Evolutionary conservation across 2,329 filamentous ascomycete species (phyloP).

Genomic region (Drechslerella stenobrocha): DNA sequence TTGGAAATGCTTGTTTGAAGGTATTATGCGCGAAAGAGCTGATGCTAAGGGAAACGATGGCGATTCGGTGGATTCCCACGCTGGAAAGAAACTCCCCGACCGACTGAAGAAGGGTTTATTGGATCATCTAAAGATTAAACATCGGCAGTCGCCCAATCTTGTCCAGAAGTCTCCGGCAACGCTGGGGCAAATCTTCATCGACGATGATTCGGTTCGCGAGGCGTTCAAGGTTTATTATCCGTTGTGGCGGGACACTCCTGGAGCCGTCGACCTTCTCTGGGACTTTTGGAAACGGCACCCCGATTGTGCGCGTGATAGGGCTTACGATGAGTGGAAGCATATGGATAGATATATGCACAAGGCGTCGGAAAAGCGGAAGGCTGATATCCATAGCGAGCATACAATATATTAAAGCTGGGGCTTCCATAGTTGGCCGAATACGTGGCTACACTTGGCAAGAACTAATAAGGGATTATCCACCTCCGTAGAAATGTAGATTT

Average conservation of each 20-base stretch:
- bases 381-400: no score
- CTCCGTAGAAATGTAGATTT: no score
- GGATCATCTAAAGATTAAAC: not conserved
- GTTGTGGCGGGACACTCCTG: slow-evolving; percentile 6
- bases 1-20: slow-evolving; percentile 9
- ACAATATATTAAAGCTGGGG: no score
- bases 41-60: not conserved
- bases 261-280: not conserved
- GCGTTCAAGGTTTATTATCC: not conserved
- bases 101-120: not conserved
- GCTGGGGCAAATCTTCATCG: not conserved
- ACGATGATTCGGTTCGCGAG: not conserved
- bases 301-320: not conserved
- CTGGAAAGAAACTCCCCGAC: not conserved
- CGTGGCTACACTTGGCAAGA: no score
- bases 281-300: slow-evolving; percentile 14
- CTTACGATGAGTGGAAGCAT: not conserved
- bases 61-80: not conserved
- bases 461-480: no score
- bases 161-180: not conserved
- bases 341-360: not conserved
- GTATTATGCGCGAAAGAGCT: not conserved
- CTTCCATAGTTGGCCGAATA: no score
- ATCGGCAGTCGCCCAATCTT: not conserved
- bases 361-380: no score